Percentiles rank a stretch among this genome's conserved stretches.
These are phyloP conservation scores for Mercurialis annua DNA, from an alignment of 345 rosid species.

Conservation along the genomic window DNA sequence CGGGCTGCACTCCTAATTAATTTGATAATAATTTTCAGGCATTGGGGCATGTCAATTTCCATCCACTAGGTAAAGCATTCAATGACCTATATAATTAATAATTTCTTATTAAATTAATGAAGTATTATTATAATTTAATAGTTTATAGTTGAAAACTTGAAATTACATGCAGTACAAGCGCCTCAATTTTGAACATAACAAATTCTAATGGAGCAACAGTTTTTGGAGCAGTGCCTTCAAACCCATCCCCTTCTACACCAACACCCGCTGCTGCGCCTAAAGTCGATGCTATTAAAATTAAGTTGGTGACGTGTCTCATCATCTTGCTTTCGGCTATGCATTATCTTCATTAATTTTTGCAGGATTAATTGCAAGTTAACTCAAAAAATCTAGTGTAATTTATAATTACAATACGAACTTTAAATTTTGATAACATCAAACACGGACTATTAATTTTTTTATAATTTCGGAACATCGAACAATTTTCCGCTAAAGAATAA, in stretches of 20 bases:
- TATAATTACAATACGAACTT: no score
- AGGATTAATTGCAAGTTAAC: no score
- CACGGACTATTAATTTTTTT: no score
- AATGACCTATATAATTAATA: not conserved
- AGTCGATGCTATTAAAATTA: not conserved
- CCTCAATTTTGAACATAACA: slow-evolving; percentile 63
- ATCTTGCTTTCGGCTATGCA: slow-evolving; percentile 11
- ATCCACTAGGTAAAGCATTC: slow-evolving; percentile 50
- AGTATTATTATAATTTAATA: not conserved
- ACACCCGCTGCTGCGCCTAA: slow-evolving; percentile 22
- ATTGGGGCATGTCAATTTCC: slow-evolving; percentile 51
- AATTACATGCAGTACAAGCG: slow-evolving; percentile 52
- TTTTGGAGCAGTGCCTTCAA: slow-evolving; percentile 56
- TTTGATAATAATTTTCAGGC: slow-evolving; percentile 35
- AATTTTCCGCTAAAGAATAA: no score
- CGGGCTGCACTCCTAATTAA: not conserved
- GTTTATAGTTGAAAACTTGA: not conserved
- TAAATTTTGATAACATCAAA: no score
- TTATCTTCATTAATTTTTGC: no score
- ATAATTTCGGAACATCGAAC: no score
- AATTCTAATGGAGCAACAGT: slow-evolving; percentile 59
- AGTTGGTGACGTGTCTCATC: slow-evolving; percentile 5
- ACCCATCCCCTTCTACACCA: slow-evolving; percentile 42
- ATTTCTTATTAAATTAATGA: not conserved
- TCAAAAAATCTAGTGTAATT: no score